Conservation (phyloP, 768 basidiomycete genomes). For the Amanita brunnescens region DNA sequence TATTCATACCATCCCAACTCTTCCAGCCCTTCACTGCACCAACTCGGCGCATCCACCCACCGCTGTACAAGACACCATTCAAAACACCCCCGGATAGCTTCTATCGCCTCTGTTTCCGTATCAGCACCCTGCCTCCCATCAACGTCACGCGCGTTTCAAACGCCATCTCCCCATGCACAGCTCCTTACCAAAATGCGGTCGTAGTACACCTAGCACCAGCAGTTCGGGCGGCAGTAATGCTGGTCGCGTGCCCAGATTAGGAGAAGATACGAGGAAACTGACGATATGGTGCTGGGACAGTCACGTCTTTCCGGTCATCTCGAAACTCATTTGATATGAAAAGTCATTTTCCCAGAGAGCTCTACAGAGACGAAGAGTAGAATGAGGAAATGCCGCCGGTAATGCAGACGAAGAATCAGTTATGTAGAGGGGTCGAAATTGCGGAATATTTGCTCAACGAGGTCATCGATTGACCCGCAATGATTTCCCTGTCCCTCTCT, state of each 20-base stretch:
- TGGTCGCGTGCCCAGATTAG: not conserved
- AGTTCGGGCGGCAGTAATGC: not conserved
- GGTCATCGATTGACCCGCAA: slow-evolving; percentile 8
- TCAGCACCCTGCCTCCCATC: slow-evolving; percentile 5
- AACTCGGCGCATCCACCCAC: not conserved
- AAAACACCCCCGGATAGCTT: not conserved
- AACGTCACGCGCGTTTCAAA: slow-evolving; percentile 16
- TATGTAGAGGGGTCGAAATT: too few species aligned
- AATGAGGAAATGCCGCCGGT: too few species aligned
- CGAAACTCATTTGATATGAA: slow-evolving; percentile 33
- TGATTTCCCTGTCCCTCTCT: slow-evolving; percentile 14
- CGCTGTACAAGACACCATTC: not conserved
- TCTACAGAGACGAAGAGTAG: slow-evolving; percentile 24
- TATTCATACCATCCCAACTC: slow-evolving; percentile 17
- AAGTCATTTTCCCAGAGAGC: slow-evolving; percentile 36
- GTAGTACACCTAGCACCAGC: not conserved
- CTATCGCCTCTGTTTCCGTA: not conserved
- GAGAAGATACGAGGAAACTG: slow-evolving; percentile 8
- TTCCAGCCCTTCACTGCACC: slow-evolving; percentile 15
- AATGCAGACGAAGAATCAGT: slow-evolving; percentile 1
- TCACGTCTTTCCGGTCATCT: slow-evolving; percentile 42
- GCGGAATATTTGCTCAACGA: slow-evolving; percentile 2
- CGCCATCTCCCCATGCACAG: slow-evolving; percentile 2
- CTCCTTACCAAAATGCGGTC: slow-evolving; percentile 2
- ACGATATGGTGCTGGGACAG: slow-evolving; percentile 46